These are phyloP conservation scores for Hygrophorus pudorinus DNA, from an alignment of 768 basidiomycete genomes.

Conservation along the genomic window DNA sequence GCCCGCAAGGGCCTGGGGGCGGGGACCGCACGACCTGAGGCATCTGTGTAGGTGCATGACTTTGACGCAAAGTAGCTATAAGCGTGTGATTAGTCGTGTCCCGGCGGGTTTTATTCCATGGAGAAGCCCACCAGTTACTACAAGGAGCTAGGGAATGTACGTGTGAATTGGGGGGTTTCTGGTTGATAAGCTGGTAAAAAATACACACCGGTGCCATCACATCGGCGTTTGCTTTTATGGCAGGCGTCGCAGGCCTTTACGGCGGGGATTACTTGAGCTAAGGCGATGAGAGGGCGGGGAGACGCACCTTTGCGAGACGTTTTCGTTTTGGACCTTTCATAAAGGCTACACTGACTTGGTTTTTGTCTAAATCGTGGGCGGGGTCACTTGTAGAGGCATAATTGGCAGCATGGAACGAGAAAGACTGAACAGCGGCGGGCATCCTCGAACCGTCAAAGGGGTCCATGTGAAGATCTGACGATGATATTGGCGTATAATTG, in stretches of 20 bases:
- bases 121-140: constrained; percentile 57
- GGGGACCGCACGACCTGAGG: constrained; percentile 70
- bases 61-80: constrained; percentile 73
- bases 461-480: constrained; percentile 33
- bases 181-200: constrained; percentile 5
- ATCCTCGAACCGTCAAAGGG: constrained; percentile 18
- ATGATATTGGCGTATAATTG: constrained; percentile 4
- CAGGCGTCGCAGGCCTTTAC: constrained; percentile 66
- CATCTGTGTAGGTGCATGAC: constrained; percentile 71
- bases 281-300: neutral
- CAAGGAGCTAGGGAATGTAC: constrained; percentile 47
- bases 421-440: constrained; percentile 7
- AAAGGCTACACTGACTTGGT: constrained; percentile 22
- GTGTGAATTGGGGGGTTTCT: constrained; percentile 9
- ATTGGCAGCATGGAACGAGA: constrained; percentile 13
- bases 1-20: constrained; percentile 48
- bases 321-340: constrained; percentile 45
- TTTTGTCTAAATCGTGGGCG: constrained; percentile 12
- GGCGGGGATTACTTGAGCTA: constrained; percentile 7
- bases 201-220: constrained; percentile 66
- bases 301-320: constrained; percentile 39
- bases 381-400: constrained; percentile 17
- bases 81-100: constrained; percentile 6
- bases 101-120: neutral
- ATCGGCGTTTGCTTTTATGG: constrained; percentile 77